Conservation (phyloP, 164 flowering plant species). For the Magnolia officinalis region DNA sequence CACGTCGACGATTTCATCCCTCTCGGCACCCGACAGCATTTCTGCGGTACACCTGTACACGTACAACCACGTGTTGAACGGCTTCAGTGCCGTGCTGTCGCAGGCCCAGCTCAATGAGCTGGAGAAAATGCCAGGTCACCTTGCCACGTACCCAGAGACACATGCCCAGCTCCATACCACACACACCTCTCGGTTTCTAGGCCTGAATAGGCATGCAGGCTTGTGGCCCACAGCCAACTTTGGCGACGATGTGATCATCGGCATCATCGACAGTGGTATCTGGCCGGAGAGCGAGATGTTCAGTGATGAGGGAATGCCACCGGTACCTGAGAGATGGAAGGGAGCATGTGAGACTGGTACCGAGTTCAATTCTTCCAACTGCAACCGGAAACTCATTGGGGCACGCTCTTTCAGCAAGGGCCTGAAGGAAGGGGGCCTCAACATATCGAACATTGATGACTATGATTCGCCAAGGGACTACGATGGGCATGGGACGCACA, state of each 20-base stretch:
- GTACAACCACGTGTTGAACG: constrained; percentile 15
- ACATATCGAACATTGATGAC: constrained; percentile 2
- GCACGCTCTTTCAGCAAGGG: constrained; percentile 19
- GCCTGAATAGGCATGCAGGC: constrained; percentile 6
- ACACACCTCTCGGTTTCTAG: constrained; percentile 10
- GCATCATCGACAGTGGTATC: constrained; percentile 9
- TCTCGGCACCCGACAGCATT: constrained; percentile 7
- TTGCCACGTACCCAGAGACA: constrained; percentile 26
- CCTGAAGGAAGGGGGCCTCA: neutral
- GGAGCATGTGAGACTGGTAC: constrained; percentile 12
- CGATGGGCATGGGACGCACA: constrained; percentile 90
- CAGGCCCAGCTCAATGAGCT: constrained; percentile 36
- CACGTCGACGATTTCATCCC: neutral
- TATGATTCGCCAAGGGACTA: constrained; percentile 56
- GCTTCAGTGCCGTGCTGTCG: constrained; percentile 40
- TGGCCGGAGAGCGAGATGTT: constrained; percentile 13
- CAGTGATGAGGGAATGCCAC: constrained; percentile 6
- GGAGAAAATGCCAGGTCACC: constrained; percentile 37
- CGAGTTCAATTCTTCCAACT: constrained; percentile 15
- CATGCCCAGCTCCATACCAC: constrained; percentile 17
- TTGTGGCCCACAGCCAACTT: constrained; percentile 10
- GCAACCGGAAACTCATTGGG: constrained; percentile 22
- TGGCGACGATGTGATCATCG: constrained; percentile 14
- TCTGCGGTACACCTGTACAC: constrained; percentile 17
- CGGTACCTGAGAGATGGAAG: constrained; percentile 4